Evolutionary conservation across 169 alveolate genomes (phyloP).

Genomic region (Condylostoma magnum): DNA sequence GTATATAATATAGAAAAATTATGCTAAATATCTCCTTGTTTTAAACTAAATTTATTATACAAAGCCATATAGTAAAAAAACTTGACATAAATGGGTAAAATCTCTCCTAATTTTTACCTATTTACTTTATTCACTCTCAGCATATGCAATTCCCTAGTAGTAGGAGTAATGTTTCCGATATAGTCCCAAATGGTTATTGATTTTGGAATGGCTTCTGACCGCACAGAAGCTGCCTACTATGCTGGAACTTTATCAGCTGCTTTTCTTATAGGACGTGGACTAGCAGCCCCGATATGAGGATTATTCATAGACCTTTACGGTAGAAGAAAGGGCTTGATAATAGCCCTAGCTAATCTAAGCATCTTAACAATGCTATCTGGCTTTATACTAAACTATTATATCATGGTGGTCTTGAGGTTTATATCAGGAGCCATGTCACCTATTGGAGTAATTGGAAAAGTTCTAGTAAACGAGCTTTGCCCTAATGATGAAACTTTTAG

Average conservation of each 20-base stretch:
- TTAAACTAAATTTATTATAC: too few relatives aligned
- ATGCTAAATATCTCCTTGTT: too few relatives aligned
- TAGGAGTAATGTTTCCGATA: constrained; percentile 11
- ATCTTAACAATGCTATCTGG: constrained; percentile 16
- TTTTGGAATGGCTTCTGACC: not conserved
- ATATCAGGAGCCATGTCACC: constrained; percentile 15
- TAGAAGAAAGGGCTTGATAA: not conserved
- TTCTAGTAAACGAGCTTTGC: constrained; percentile 2
- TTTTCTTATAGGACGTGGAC: not conserved
- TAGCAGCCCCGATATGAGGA: constrained; percentile 4
- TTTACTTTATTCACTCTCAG: too few relatives aligned
- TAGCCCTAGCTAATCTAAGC: not conserved
- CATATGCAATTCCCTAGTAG: constrained; percentile 1
- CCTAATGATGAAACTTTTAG: not conserved
- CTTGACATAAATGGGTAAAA: too few relatives aligned
- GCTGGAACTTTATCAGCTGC: constrained; percentile 1
- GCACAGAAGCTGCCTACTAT: constrained; percentile 11
- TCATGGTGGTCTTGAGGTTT: not conserved
- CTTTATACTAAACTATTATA: not conserved
- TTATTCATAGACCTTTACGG: constrained; percentile 7
- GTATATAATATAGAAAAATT: too few relatives aligned
- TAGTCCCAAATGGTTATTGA: constrained; percentile 7
- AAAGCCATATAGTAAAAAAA: too few relatives aligned
- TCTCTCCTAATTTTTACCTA: too few relatives aligned
- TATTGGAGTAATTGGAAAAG: not conserved